These are phyloP conservation scores for Mycena olivaceomarginata DNA, from an alignment of 768 basidiomycete species.

Conservation along the genomic window DNA sequence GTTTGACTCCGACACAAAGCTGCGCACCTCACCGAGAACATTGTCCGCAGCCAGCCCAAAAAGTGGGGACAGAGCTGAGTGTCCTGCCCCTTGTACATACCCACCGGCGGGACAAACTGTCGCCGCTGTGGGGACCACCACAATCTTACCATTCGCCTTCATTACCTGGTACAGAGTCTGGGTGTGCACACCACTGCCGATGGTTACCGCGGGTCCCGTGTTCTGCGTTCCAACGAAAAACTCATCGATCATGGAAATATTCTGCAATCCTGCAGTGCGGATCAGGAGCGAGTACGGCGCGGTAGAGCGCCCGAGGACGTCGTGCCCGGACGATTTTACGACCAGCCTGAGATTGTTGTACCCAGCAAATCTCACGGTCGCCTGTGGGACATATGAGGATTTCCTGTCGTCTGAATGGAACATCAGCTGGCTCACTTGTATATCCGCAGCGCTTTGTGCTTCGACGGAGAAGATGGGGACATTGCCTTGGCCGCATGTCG, in stretches of 20 bases:
- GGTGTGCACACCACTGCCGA: conserved; percentile 53
- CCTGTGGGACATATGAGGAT: conserved; percentile 40
- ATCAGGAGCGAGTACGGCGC: conserved; percentile 55
- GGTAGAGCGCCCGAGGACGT: conserved; percentile 59
- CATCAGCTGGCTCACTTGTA: conserved; percentile 47
- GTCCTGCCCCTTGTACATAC: conserved; percentile 58
- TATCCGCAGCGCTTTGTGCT: conserved; percentile 52
- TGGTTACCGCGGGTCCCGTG: conserved; percentile 51
- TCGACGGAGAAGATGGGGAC: conserved; percentile 54
- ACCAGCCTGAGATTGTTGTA: conserved; percentile 27
- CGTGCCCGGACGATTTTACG: conserved; percentile 58
- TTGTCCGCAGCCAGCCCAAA: conserved; percentile 41
- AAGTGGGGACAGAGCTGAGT: conserved; percentile 52
- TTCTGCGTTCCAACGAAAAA: conserved; percentile 41
- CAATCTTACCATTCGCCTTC: conserved; percentile 48
- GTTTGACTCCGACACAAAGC: neutral
- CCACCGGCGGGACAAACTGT: conserved; percentile 52
- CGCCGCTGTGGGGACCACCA: conserved; percentile 52
- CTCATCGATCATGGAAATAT: conserved; percentile 49
- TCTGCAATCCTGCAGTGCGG: conserved; percentile 54
- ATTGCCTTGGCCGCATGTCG: conserved; percentile 54
- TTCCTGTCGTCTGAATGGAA: neutral
- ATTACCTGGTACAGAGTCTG: conserved; percentile 48
- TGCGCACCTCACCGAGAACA: conserved; percentile 37
- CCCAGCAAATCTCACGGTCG: conserved; percentile 44